Conservation (phyloP, 2,329 filamentous ascomycete genomes). For the Calonectria hongkongensis region DNA sequence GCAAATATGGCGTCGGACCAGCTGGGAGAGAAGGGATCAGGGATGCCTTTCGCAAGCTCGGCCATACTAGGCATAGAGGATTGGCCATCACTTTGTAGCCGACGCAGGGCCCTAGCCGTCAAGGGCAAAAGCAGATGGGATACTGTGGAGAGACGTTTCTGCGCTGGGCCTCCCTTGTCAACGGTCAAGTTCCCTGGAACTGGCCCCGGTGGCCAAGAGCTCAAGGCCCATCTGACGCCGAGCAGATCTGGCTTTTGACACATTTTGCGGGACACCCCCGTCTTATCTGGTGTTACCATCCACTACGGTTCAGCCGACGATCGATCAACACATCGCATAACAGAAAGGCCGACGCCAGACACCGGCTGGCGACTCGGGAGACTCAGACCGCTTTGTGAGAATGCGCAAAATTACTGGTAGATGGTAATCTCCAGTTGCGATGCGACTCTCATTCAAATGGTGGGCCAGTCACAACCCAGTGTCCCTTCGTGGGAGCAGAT, state of each 20-base stretch:
- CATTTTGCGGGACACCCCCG: conserved; percentile 57
- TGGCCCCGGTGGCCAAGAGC: conserved; percentile 45
- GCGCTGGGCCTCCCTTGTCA: conserved; percentile 47
- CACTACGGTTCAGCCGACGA: conserved; percentile 50
- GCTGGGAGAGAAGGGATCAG: conserved; percentile 43
- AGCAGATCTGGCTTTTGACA: conserved; percentile 57
- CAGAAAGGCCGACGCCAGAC: conserved; percentile 43
- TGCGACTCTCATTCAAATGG: conserved; percentile 8
- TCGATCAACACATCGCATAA: conserved; percentile 44
- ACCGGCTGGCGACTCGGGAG: conserved; percentile 31
- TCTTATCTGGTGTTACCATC: conserved; percentile 58
- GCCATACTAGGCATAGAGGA: conserved; percentile 58
- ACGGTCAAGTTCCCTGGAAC: conserved; percentile 45
- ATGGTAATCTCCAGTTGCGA: conserved; percentile 38
- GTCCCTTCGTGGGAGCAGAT: conserved; percentile 42
- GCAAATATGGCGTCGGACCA: conserved; percentile 44
- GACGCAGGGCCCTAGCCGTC: conserved; percentile 47
- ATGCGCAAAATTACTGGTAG: conserved; percentile 41
- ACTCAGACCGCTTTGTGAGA: conserved; percentile 47
- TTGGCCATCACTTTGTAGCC: conserved; percentile 32
- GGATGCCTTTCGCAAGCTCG: conserved; percentile 58
- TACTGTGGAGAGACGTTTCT: conserved; percentile 32
- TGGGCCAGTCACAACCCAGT: conserved; percentile 30
- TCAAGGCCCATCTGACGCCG: conserved; percentile 50
- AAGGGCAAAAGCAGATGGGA: conserved; percentile 51